Percentiles rank a stretch among this genome's conserved stretches.
Evolutionary conservation across 805 yeast genomes (phyloP).

Genomic region (Cyberlindnera meyerae): DNA sequence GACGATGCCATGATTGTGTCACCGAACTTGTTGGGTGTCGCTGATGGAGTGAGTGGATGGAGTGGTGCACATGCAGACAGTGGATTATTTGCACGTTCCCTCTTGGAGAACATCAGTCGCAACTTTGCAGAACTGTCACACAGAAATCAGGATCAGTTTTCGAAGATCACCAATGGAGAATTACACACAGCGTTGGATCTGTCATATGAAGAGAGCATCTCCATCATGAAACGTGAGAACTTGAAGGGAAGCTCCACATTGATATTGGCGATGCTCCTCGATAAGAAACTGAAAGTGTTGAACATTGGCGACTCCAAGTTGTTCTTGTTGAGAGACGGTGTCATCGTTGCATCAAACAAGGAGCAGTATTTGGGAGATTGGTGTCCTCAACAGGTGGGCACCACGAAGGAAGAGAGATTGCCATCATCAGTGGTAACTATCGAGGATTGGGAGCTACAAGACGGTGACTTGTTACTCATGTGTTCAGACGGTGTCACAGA

Average conservation of each 20-base stretch:
- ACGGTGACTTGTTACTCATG: conserved; percentile 39
- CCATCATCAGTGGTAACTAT: conserved; percentile 48
- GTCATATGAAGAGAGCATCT: conserved; percentile 43
- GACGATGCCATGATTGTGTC: conserved; percentile 55
- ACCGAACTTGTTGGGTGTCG: conserved; percentile 47
- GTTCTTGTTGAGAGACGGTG: conserved; percentile 43
- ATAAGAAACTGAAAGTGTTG: conserved; percentile 40
- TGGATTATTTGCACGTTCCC: conserved; percentile 49
- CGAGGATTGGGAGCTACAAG: conserved; percentile 34
- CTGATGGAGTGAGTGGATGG: conserved; percentile 58
- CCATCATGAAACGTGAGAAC: conserved; percentile 44
- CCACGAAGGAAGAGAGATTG: conserved; percentile 36
- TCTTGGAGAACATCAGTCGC: conserved; percentile 46
- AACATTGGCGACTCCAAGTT: conserved; percentile 51
- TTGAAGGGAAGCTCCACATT: conserved; percentile 48
- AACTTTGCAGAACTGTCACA: conserved; percentile 25
- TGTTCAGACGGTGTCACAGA: conserved; percentile 54
- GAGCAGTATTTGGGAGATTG: conserved; percentile 42
- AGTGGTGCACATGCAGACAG: conserved; percentile 42
- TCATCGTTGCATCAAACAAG: conserved; percentile 37
- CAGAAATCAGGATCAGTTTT: conserved; percentile 26
- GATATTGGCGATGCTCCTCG: conserved; percentile 43
- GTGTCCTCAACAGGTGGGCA: conserved; percentile 54
- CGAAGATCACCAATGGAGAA: conserved; percentile 39
- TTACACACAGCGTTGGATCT: conserved; percentile 41